These are phyloP conservation scores for Schizophyllum commune DNA, from an alignment of 1,284 basidiomycete genomes.

Conservation along the genomic window DNA sequence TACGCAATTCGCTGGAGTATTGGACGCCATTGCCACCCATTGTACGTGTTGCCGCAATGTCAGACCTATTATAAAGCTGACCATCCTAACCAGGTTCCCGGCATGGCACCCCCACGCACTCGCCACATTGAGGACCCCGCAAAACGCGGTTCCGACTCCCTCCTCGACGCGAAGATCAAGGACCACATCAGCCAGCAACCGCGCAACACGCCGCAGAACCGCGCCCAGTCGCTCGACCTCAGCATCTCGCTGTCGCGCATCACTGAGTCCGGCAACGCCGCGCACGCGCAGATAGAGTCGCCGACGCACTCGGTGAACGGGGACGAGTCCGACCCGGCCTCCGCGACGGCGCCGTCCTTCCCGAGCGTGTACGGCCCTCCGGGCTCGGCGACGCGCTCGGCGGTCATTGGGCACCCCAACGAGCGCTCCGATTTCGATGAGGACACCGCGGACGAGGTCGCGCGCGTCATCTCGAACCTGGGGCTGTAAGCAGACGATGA, in stretches of 20 bases:
- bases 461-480: slow-evolving; percentile 71
- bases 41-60: slow-evolving; percentile 33
- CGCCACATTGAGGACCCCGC: slow-evolving; percentile 65
- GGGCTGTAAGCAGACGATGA: slow-evolving; percentile 43
- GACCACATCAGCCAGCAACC: slow-evolving; percentile 66
- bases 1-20: slow-evolving; percentile 46
- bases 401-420: slow-evolving; percentile 37
- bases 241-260: slow-evolving; percentile 73
- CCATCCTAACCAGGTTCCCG: slow-evolving; percentile 43
- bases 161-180: slow-evolving; percentile 81
- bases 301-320: slow-evolving; percentile 68
- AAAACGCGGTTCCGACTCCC: slow-evolving; percentile 82
- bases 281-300: slow-evolving; percentile 66
- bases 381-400: slow-evolving; percentile 32
- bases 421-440: slow-evolving; percentile 49
- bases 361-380: slow-evolving; percentile 74
- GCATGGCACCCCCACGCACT: slow-evolving; percentile 47
- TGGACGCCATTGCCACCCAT: slow-evolving; percentile 76
- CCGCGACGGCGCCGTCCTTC: slow-evolving; percentile 68
- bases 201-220: slow-evolving; percentile 62
- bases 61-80: slow-evolving; percentile 9
- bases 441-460: slow-evolving; percentile 62
- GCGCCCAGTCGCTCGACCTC: slow-evolving; percentile 74
- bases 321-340: slow-evolving; percentile 65
- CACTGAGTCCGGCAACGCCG: slow-evolving; percentile 53